Evolutionary conservation across 257 asterid species (phyloP).

Genomic region (Solanum neorickii): DNA sequence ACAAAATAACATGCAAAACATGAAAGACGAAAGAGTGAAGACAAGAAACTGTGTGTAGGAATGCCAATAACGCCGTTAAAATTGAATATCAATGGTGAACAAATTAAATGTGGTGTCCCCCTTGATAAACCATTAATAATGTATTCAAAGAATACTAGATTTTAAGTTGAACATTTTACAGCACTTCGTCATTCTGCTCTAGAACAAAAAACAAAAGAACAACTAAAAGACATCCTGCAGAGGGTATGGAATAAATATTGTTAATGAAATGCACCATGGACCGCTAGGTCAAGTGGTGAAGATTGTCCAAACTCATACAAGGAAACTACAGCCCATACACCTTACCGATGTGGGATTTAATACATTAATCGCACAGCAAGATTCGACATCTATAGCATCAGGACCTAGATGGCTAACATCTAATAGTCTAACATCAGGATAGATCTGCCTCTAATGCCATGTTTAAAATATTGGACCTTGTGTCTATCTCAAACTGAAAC

Average conservation of each 20-base stretch:
- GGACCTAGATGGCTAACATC: background rate
- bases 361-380: background rate
- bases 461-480: background rate
- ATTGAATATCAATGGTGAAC: background rate
- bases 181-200: background rate
- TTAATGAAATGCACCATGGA: background rate
- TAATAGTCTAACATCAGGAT: background rate
- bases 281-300: background rate
- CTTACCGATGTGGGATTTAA: background rate
- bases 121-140: background rate
- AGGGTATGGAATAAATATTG: background rate
- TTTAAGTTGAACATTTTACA: background rate
- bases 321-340: background rate
- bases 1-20: background rate
- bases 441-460: background rate
- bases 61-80: background rate
- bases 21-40: background rate
- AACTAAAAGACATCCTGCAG: background rate
- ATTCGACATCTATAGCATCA: background rate
- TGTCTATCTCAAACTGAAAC: background rate
- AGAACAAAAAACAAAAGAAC: background rate
- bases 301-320: background rate
- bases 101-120: background rate
- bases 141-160: background rate
- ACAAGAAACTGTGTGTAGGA: background rate